Base-by-base conservation (phyloP, 2,329 filamentous ascomycete species). In the Fusarium paranaense region DNA sequence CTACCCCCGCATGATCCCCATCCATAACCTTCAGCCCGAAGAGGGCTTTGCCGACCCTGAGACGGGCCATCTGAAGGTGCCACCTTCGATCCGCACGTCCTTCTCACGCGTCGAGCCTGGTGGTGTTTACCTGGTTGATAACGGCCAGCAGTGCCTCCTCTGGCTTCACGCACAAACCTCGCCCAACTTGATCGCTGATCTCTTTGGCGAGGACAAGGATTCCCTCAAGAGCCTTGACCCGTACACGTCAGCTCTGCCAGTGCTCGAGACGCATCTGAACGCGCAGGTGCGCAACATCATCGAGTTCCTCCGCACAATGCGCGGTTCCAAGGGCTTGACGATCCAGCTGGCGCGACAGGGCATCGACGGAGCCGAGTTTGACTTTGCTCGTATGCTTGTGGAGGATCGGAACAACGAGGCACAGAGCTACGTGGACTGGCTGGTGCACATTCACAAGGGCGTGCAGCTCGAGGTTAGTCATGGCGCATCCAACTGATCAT, bases 341-440 rank as follows among this genome's bases (percentile, higher is more conserved):
- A 90, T 99, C 57, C 97, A 98, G 83, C 87, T 99, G 57, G 97
- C 97, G 9, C 87, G 97, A 67, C 97, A 98, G 83, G 95, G 95
- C 1, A 88, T 98, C 5, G 97, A 99, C 80, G 97, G 97, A 1
- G 94, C 95, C 4, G 97, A 99, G 83, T 98, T 95, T 79, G 97
- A 99, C 83, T 99, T 98, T 86, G 97, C 97, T 9, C 88, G 95
- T 62, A 87, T 97, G 84, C 84, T 99, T 75, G 91, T 98, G 35
- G 97, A 99, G 84, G 97, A 99, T 81, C 90, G 97, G 74, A 98
- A 98, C 82, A 98, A 98, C 76, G 97, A 99, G 85, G 97, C 97
- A 38, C 95, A 97, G 85, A 97, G 94, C 81, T 99, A 98, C 83
- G 97, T 98, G 37, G 97, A 99, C 85, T 99, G 97, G 97, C 87